Base-by-base conservation (phyloP, 1,139 yeast genomes). In the Geotrichum siamense region DNA sequence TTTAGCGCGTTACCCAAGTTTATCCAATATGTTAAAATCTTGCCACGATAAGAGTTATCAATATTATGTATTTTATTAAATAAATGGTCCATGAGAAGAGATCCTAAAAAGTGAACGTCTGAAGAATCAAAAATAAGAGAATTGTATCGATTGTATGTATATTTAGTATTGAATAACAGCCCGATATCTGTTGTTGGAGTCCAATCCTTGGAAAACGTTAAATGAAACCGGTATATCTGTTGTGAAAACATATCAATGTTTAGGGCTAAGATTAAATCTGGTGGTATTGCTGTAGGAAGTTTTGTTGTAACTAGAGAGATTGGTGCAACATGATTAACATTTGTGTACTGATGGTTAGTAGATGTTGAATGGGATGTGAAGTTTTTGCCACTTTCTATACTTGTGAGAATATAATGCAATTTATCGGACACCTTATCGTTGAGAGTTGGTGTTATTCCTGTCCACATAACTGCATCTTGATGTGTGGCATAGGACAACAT, bases 1-100 rank as follows among this genome's bases (percentile, higher is more conserved):
- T 86, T 94, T 49, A 89, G 74, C 28, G 72, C 67, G 52, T 84
- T 78, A 3, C 96, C 97, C 39, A 89, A 69, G 51, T 79, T 79
- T 40, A 89, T 83, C 98, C 97, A 91, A 59, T 79, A 82, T 43
- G 79, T 78, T 39, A 89, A 61, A 12, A 87, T 59, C 36, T 75
- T 65, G 0, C 94, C 94, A 47, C 91, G 75, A 39, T 68, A 64
- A 39, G 58, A 53, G 4, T 62, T 57, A 22, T 58, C 57, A 22
- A 48, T 48, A 38, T 46, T 41, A 41, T 47, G 45, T 21, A 35
- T 33, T 21, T 48, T 44, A 30, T 57, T 53, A 55, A 87, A 80
- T 32, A 89, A 55, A 58, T 87, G 96, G 51, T 75, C 74, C n/a
- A 80, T 67, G 40, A 87, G 65, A 34, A 86, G 62, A 48, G 86